Conservation (phyloP, 306 rosid species). For the Elaeagnus macrophylla region DNA sequence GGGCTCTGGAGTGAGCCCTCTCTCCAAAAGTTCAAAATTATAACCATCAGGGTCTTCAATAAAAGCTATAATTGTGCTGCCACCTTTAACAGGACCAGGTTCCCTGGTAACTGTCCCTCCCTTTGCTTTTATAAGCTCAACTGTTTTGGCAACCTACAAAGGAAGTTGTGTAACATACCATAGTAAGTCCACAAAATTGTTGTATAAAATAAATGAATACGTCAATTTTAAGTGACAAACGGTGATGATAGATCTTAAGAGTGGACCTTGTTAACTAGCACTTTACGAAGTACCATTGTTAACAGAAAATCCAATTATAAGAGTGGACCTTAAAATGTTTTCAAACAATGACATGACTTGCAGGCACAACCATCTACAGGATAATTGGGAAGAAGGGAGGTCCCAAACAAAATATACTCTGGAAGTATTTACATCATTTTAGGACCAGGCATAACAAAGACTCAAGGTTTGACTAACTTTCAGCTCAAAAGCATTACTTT, state of each 20-base stretch:
- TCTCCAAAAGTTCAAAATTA: constrained; percentile 59
- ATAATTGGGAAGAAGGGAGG: neutral
- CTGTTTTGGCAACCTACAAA: constrained; percentile 49
- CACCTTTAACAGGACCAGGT: constrained; percentile 48
- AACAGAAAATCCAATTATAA: no score
- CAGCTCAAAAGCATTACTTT: neutral
- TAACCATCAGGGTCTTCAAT: constrained; percentile 80
- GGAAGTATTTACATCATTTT: neutral
- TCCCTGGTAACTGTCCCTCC: constrained; percentile 65
- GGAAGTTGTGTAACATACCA: neutral
- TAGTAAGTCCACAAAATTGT: neutral
- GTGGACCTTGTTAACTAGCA: no score
- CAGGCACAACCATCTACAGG: neutral
- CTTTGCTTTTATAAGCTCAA: constrained; percentile 57
- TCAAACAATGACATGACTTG: no score
- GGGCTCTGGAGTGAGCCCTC: constrained; percentile 62
- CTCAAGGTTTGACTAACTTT: neutral
- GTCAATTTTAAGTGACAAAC: no score
- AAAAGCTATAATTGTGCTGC: constrained; percentile 38
- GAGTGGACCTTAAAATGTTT: no score
- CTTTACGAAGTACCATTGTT: no score
- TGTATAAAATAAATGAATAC: no score
- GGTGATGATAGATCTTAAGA: no score
- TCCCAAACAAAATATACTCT: neutral
- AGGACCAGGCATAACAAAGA: neutral